Base-by-base conservation (phyloP, 768 basidiomycete genomes). In the Gelatoporia subvermispora region DNA sequence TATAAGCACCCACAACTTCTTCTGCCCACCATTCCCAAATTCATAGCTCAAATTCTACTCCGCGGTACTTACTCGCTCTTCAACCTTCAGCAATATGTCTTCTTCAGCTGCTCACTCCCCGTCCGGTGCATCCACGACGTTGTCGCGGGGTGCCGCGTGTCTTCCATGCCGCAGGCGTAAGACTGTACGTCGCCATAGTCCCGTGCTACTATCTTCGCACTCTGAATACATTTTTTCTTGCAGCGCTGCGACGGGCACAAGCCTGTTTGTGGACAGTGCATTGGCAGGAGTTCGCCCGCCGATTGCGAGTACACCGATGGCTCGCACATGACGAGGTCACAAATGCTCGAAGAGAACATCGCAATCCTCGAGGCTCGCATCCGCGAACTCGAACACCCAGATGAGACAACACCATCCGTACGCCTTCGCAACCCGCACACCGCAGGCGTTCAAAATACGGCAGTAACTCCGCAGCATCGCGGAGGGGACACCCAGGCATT, bases 301-400 rank as follows among this genome's bases (percentile, higher is more conserved):
- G 81, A 81, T 22, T 88, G 85, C 63, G 84, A 87, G 63, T 88
- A 85, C 60, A 71, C 79, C 8, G 82, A 84, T 55, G 81, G 81
- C 4, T 74, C 74, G 38, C 76, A 74, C 45, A 75, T 80, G 50
- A 80, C 84, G 21, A 68, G 81, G 45, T 84, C 79, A 2, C 73
- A 81, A 55, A 72, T 72, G 8, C 64, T 87, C 21, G 82, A 84
- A 58, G 83, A 86, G 40, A 77, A 80, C 2, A 71, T 85, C 20
- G 68, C 75, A 1, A 71, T 78, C 25, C 65, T 86, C 36, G 77
- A 77, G 60, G 74, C 78, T 35, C 73, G 84, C 35, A 65, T 86
- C 13, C 50, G 48, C n/a, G 63, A 66, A 37, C 54, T 66, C 1
- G 65, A 66, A 40, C 54, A 53, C 21, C 57, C 85, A 2, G 24